Evolutionary conservation across 164 flowering plant genomes (phyloP), one percentile per base, ranked within the genome.

Genomic region (Litsea cubeba): DNA sequence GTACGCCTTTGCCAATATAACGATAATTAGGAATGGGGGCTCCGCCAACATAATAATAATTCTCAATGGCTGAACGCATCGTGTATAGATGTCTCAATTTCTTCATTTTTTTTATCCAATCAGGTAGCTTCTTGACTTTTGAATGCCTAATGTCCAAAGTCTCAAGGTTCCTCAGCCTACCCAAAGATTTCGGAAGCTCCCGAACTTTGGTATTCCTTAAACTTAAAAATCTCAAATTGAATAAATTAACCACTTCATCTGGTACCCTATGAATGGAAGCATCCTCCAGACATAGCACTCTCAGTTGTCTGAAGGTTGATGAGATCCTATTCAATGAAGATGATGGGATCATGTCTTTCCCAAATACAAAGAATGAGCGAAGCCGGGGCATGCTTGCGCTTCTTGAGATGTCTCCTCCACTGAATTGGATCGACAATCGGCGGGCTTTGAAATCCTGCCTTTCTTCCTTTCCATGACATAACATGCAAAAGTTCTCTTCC

Each of bases 351-450:
- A 5, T 17, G n/a, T 15, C 30, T 12, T 10, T 4, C 15, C 28
- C 69, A 66, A 66, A 66, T 15, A 66, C 69, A 28, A 66, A 12
- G 7, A 66, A 30, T 3, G 69, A 66, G 18, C 46, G 69, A 3
- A 66, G 40, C 6, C n/a, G 18, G 2, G 69, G 4, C 49, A 66
- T 14, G 8, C 49, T 18, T 30, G 28, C 18, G 1, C 3, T 63
- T 22, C 14, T 20, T 24, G 18, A 4, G 3, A 24, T 24, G 14
- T 17, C 17, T 30, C 57, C 40, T 20, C 65, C 24, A 20, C 18
- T 25, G 3, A 28, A 46, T 3, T 72, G 76, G 12, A 75, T 63
- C 11, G 69, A 75, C 28, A 75, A 25, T 4, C 66, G 76, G 3
- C 78, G 46, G 1, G 6, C 23, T 26, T 40, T 54, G 28, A 5